Evolutionary conservation across 257 asterid genomes (phyloP).

Genomic region (Nyctanthes arbortristis): DNA sequence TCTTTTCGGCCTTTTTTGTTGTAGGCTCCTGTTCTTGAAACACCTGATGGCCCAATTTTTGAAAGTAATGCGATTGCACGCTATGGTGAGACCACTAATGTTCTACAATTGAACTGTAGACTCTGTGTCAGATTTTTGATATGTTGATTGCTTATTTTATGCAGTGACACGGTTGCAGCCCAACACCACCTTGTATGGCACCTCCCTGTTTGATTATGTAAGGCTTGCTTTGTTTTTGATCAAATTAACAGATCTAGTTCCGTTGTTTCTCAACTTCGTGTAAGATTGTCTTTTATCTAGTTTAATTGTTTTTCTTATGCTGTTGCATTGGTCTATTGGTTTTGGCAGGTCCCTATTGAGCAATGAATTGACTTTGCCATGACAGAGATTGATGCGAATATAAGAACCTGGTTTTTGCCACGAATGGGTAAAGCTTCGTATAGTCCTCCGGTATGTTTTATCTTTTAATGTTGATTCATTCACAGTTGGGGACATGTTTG

Average conservation of each 20-base stretch:
- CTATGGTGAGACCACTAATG: conserved; percentile 46
- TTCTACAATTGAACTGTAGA: background rate
- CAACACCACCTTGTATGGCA: conserved; percentile 63
- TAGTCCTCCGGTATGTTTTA: conserved; percentile 59
- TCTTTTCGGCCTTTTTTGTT: conserved; percentile 4
- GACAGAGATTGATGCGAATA: conserved; percentile 54
- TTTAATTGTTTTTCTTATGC: background rate
- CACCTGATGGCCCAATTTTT: conserved; percentile 78
- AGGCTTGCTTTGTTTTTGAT: conserved; percentile 21
- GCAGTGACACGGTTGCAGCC: conserved; percentile 59
- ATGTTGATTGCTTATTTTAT: conserved; percentile 1
- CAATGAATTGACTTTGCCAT: conserved; percentile 84
- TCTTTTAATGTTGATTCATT: conserved; percentile 3
- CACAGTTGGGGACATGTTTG: background rate
- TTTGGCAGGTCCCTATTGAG: conserved; percentile 63
- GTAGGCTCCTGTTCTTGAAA: conserved; percentile 84
- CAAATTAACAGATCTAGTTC: background rate
- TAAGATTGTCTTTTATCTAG: background rate
- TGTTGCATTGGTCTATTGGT: background rate
- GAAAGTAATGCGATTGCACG: conserved; percentile 94
- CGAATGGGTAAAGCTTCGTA: conserved; percentile 50
- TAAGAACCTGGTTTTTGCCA: conserved; percentile 60
- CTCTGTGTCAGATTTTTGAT: conserved; percentile 15
- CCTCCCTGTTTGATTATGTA: conserved; percentile 69
- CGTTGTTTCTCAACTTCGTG: background rate